phyloP scores from a whole-genome alignment of 148 eudicot species.

The Selenicereus undatus region DNA sequence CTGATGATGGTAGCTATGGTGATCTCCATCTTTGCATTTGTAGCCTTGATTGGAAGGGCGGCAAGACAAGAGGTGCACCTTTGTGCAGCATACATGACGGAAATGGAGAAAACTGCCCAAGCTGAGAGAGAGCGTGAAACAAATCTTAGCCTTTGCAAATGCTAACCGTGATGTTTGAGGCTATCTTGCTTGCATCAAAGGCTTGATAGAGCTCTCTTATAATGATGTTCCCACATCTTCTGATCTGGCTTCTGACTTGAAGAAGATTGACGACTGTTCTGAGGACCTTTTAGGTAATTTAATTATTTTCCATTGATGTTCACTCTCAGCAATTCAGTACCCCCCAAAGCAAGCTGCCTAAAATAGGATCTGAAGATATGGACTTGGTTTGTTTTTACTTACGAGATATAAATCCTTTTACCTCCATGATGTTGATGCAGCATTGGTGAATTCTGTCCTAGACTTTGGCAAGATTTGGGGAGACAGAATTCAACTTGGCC shows the following conservation, averaged over 20 bases:
- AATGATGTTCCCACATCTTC: constrained; percentile 39
- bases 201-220: constrained; percentile 41
- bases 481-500: constrained; percentile 52
- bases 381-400: too few species aligned
- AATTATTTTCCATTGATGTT: neutral
- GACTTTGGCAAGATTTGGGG: constrained; percentile 64
- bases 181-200: constrained; percentile 55
- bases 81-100: constrained; percentile 48
- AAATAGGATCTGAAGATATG: too few species aligned
- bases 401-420: neutral
- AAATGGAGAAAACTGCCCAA: constrained; percentile 63
- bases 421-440: constrained; percentile 25
- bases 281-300: constrained; percentile 60
- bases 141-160: constrained; percentile 59
- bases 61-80: constrained; percentile 42
- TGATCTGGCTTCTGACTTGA: constrained; percentile 41
- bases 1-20: constrained; percentile 23
- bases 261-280: constrained; percentile 42
- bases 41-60: constrained; percentile 28
- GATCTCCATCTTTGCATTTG: constrained; percentile 22
- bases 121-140: too few species aligned
- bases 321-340: neutral
- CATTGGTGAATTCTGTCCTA: constrained; percentile 61
- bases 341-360: too few species aligned
- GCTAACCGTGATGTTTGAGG: constrained; percentile 81